These are phyloP conservation scores for Podosphaera fusca DNA, from an alignment of 2,329 filamentous ascomycete species.

Conservation along the genomic window DNA sequence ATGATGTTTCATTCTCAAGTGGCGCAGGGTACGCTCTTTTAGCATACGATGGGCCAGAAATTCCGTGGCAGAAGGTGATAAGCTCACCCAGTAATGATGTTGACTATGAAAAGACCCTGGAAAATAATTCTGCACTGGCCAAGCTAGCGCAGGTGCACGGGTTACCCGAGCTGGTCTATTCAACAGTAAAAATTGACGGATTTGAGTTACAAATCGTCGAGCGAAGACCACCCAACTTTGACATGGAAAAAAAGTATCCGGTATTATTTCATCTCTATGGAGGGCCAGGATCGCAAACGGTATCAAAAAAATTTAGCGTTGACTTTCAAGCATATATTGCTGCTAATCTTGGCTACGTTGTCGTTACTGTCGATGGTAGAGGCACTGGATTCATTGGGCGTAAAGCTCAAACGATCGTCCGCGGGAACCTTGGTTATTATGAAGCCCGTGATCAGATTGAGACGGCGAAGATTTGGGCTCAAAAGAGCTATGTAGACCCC, in stretches of 20 bases:
- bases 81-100: conserved; percentile 50
- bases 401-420: conserved; percentile 56
- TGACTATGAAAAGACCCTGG: conserved; percentile 45
- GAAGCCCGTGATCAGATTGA: conserved; percentile 84
- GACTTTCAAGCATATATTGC: conserved; percentile 85
- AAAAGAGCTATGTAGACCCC: conserved; percentile 62
- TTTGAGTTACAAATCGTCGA: conserved; percentile 55
- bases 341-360: conserved; percentile 67
- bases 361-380: conserved; percentile 81
- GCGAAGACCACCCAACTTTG: conserved; percentile 72
- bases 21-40: conserved; percentile 67
- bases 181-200: conserved; percentile 64
- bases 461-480: conserved; percentile 63
- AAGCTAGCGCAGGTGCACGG: conserved; percentile 52
- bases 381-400: conserved; percentile 84
- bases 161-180: conserved; percentile 61
- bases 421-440: conserved; percentile 62
- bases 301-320: conserved; percentile 56
- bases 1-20: conserved; percentile 61
- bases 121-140: conserved; percentile 52
- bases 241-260: conserved; percentile 64
- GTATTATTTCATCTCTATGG: conserved; percentile 91
- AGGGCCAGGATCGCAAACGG: conserved; percentile 77
- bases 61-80: conserved; percentile 80
- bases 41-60: conserved; percentile 57